Evolutionary conservation across 2,329 filamentous ascomycete species (phyloP), one percentile per base, ranked within the genome.

Genomic region (Immersiporthe knoxdaviesiana): DNA sequence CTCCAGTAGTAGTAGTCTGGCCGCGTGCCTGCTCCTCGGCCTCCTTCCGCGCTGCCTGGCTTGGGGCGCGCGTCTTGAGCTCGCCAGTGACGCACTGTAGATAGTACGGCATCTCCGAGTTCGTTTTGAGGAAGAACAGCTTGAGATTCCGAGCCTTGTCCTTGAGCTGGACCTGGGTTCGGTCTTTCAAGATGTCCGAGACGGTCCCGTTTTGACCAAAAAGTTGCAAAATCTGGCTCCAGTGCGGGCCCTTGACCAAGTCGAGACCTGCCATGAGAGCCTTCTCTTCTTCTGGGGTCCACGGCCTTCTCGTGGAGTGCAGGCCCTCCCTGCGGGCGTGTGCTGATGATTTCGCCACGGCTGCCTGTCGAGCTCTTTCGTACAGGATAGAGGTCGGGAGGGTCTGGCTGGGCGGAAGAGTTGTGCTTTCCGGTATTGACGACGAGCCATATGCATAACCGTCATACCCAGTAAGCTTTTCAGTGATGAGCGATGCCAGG

Each of bases 141-240:
- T 97, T 97, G 63, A 97, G 81, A 73, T 97, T 97, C 63, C 93
- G 86, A 0, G 93, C 93, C 79, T 97, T 97, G 77, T 97, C 93
- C 78, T 97, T 97, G 16, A 97, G 84, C 77, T 97, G 94, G 0
- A 97, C 94, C 76, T 97, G 93, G 59, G 94, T 97, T 44, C 93
- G 87, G 77, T 97, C 94, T 74, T 94, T 95, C 27, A 97, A 84
- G 32, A 95, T 91, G 74, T 95, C 91, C 61, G 90, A 94, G 32
- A 95, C 88, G 0, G 90, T 91, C 6, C 94, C 94, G 56, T 91
- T 91, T 0, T 88, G 86, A 0, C 94, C 94, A 77, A 95, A 97
- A 56, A 97, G 86, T 1, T 90, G 90, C 16, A 97, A 83, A 61
- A 97, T 97, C 77, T 97, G 93, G 74, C 92, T 95, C 94, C 94